Percentiles rank a stretch among this genome's conserved stretches.
Evolutionary conservation across 1,284 basidiomycete genomes (phyloP).

Genomic region (Leccinum pachyderme): DNA sequence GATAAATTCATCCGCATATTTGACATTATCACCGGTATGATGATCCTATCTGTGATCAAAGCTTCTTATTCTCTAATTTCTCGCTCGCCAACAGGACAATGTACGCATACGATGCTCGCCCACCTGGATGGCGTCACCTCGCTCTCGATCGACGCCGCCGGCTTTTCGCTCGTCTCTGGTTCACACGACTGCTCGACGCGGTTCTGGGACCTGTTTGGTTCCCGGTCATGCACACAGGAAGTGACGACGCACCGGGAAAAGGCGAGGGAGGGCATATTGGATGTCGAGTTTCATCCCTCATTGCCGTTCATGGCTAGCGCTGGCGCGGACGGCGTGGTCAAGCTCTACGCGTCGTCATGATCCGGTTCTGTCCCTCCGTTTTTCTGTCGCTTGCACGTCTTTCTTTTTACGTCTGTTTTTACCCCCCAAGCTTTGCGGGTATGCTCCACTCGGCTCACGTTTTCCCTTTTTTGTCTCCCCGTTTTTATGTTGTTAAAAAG

Average conservation of each 20-base stretch:
- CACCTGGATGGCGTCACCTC: conserved; percentile 92
- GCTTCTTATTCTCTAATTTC: conserved; percentile 4
- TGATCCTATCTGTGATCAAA: conserved; percentile 24
- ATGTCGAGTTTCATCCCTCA: conserved; percentile 81
- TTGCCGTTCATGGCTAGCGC: conserved; percentile 89
- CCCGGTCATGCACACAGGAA: conserved; percentile 85
- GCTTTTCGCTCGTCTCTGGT: conserved; percentile 85
- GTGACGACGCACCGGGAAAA: conserved; percentile 85
- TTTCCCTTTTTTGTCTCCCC: background rate
- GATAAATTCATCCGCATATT: conserved; percentile 92
- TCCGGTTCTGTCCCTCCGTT: background rate
- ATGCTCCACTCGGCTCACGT: conserved; percentile 14
- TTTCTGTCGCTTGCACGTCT: conserved; percentile 4
- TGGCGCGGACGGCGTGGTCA: conserved; percentile 93
- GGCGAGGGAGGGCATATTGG: conserved; percentile 87
- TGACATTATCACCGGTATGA: conserved; percentile 77
- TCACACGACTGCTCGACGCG: conserved; percentile 93
- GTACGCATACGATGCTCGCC: conserved; percentile 86
- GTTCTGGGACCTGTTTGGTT: conserved; percentile 92
- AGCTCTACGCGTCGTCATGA: conserved; percentile 81
- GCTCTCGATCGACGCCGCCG: conserved; percentile 83
- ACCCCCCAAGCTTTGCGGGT: background rate
- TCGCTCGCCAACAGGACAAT: conserved; percentile 54
- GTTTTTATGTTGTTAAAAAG: background rate
- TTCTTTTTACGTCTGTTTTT: background rate